Conservation (phyloP, 1,284 basidiomycete genomes). For the Ustilago lituana region DNA sequence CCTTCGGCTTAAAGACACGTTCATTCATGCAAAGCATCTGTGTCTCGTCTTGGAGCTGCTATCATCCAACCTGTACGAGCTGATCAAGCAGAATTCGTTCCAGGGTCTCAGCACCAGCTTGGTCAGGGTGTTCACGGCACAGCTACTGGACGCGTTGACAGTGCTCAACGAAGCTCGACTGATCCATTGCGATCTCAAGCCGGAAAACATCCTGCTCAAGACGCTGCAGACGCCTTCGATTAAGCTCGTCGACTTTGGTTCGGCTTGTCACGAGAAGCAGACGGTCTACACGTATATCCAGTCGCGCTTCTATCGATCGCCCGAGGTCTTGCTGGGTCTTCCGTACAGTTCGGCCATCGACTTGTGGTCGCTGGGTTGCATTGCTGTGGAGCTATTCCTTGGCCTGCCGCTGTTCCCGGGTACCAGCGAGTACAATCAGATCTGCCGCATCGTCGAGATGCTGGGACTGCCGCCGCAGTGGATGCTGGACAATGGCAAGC, state of each 20-base stretch:
- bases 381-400: slow-evolving; percentile 96
- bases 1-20: slow-evolving; percentile 90
- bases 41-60: slow-evolving; percentile 98
- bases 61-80: slow-evolving; percentile 96
- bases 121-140: slow-evolving; percentile 96
- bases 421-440: slow-evolving; percentile 98
- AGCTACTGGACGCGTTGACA: slow-evolving; percentile 89
- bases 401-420: slow-evolving; percentile 96
- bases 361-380: slow-evolving; percentile 95
- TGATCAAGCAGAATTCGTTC: slow-evolving; percentile 99
- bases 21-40: slow-evolving; percentile 94
- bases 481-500: slow-evolving; percentile 96
- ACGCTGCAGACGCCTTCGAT: slow-evolving; percentile 92
- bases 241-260: slow-evolving; percentile 99
- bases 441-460: slow-evolving; percentile 97
- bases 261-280: slow-evolving; percentile 96
- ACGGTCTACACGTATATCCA: slow-evolving; percentile 99
- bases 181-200: slow-evolving; percentile 98
- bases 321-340: slow-evolving; percentile 93
- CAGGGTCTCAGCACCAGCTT: slow-evolving; percentile 94
- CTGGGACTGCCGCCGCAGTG: slow-evolving; percentile 89
- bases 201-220: slow-evolving; percentile 60
- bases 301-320: slow-evolving; percentile 96
- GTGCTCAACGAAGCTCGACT: slow-evolving; percentile 93
- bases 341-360: slow-evolving; percentile 93